Evolutionary conservation across 2,329 filamentous ascomycete species (phyloP), one percentile per base, ranked within the genome.

Genomic region (Colletotrichum cordylinicola): DNA sequence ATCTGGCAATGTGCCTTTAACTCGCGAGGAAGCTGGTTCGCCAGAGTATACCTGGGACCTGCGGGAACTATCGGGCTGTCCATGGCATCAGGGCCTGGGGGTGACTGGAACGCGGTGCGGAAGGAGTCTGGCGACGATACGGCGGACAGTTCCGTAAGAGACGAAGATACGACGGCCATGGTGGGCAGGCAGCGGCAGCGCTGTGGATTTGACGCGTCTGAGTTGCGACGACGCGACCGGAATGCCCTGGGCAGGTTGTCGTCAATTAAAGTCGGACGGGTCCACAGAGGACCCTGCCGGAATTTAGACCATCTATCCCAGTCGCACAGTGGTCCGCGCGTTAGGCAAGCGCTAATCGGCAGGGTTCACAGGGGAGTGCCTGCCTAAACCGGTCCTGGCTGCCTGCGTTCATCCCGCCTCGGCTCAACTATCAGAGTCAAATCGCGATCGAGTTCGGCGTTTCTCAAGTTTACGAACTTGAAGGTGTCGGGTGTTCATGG

Each of bases 1-100:
- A 95, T 93, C 73, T 91, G 90, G 78, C 91, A 92, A 80, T 95
- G 92, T 74, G 91, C 87, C 71, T 89, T 90, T 21, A 96, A 84
- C 79, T 94, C 92, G 74, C 89, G 91, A 2, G 93, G 91, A 15
- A 96, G 84, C 56, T 85, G 83, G 76, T 86, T 88, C 8, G 89
- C 88, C 21, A n/a, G 24, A 15, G 62, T 33, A 55, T 71, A 75
- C 48, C 48, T 21, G 24, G 48, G 58, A n/a, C 8, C 12, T 4
- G 58, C 64, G 15, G 55, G 43, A 24, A 13, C n/a, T n/a, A 12
- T 10, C n/a, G 37, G 18, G 29, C 16, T 24, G n/a, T 15, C 39
- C 58, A 65, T 64, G 6, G 70, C 39, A n/a, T 29, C 43, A 24
- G 61, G 33, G 9, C 18, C 64, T 35, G 43, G 31, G 2, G 73